Percentiles rank a stretch among this genome's conserved stretches.
Conservation (phyloP, 2,329 filamentous ascomycete species). For the Cladophialophora carrionii region DNA sequence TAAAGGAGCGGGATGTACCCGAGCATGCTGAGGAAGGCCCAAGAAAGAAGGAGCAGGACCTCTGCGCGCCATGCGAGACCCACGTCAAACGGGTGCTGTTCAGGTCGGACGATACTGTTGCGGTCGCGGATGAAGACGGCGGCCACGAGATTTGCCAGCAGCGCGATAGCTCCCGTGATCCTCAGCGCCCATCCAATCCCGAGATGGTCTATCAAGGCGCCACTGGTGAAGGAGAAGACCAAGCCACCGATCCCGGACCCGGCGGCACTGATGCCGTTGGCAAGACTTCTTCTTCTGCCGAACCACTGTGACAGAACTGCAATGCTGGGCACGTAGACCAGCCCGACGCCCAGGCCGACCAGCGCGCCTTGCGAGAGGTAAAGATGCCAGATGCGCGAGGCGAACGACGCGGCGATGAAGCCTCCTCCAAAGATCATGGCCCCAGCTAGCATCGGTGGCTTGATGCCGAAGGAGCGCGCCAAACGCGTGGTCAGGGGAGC, state of each 20-base stretch:
- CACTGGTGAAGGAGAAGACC: constrained; percentile 38
- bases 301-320: constrained; percentile 41
- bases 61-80: constrained; percentile 30
- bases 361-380: constrained; percentile 38
- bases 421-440: constrained; percentile 29
- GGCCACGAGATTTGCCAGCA: constrained; percentile 34
- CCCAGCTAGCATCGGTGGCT: constrained; percentile 32
- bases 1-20: constrained; percentile 55
- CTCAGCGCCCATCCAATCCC: constrained; percentile 39
- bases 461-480: constrained; percentile 31
- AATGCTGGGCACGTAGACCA: constrained; percentile 36
- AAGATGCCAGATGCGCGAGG: constrained; percentile 34
- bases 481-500: constrained; percentile 39
- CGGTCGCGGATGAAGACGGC: constrained; percentile 40
- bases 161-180: constrained; percentile 37
- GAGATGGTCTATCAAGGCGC: constrained; percentile 38
- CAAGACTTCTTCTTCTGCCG: constrained; percentile 38
- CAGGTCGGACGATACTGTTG: constrained; percentile 34
- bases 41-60: constrained; percentile 39
- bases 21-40: constrained; percentile 53
- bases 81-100: constrained; percentile 35
- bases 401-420: constrained; percentile 39
- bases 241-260: constrained; percentile 41
- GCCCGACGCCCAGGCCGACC: constrained; percentile 39
- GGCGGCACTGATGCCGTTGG: constrained; percentile 39